These are phyloP conservation scores for Naegleria gruberi DNA, from an alignment of 208 protist species.

Conservation along the genomic window DNA sequence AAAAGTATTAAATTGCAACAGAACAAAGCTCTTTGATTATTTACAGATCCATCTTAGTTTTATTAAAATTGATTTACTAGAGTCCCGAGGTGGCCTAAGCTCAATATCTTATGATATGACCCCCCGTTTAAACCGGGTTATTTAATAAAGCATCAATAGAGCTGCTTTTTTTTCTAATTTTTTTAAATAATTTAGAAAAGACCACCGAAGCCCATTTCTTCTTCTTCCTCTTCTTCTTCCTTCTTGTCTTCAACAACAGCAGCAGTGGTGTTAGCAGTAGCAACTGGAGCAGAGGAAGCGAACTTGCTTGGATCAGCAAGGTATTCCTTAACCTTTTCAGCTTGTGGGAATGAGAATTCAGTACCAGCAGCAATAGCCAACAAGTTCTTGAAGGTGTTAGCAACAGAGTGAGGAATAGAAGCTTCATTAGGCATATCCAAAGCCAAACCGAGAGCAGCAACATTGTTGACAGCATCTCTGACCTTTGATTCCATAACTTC, in stretches of 20 bases:
- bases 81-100: neutral
- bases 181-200: neutral
- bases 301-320: conserved; percentile 66
- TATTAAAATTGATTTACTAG: no score
- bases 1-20: no score
- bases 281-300: conserved; percentile 58
- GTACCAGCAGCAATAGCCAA: conserved; percentile 85
- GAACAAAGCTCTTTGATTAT: no score
- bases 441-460: conserved; percentile 87
- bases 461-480: conserved; percentile 68
- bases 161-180: neutral
- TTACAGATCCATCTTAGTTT: no score
- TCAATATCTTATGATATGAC: neutral
- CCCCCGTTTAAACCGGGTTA: neutral
- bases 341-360: conserved; percentile 67
- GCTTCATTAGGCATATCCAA: conserved; percentile 83
- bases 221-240: conserved; percentile 40
- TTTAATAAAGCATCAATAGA: neutral
- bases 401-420: conserved; percentile 86
- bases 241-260: conserved; percentile 30
- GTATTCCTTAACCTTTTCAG: conserved; percentile 73
- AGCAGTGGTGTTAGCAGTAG: conserved; percentile 38
- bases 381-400: conserved; percentile 94
- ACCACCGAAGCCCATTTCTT: conserved; percentile 22
- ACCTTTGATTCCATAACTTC: conserved; percentile 75